Evolutionary conservation across 805 yeast species (phyloP), one percentile per base, ranked within the genome.

Genomic region (Candida yuanshanica): DNA sequence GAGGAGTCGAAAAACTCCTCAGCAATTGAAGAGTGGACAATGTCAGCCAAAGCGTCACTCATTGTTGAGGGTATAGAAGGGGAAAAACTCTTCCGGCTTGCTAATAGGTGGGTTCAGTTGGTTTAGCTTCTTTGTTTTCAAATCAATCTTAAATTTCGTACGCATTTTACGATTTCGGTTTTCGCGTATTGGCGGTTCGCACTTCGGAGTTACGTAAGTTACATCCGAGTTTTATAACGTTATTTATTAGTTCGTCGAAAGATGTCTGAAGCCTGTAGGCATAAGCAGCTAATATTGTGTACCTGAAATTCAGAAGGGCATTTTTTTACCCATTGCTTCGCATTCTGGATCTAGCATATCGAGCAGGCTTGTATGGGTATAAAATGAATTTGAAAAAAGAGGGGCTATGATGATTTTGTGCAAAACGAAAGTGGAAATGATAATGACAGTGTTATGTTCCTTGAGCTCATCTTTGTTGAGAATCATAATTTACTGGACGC

Each of bases 401-500:
- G n/a, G 31, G 16, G 14, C n/a, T 7, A 14, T 27, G 31, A n/a
- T n/a, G n/a, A n/a, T n/a, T n/a, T 35, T 22, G 32, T 17, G 29
- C 20, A 25, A 11, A 34, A 20, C 20, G 26, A 17, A 16, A 10
- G 14, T 14, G 11, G 20, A 11, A 21, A 27, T 36, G 29, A 25
- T 31, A 11, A 27, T 13, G 33, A 16, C 10, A 25, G 20, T 16
- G 36, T 12, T 14, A n/a, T 36, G 22, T 3, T 11, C 5, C 18
- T 23, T 18, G 14, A 22, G 16, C 7, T 27, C 20, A 50, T 44
- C 49, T 44, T 14, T 46, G 55, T 37, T 63, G 64, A 17, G 65
- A 62, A 43, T 68, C 82, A 49, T 69, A 77, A 52, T 75, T 74
- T 33, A 76, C 68, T 16, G 85, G 77, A 56, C 90, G 74, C 64